Conservation (phyloP, 73 alveolate species). For the Uronychia setigera region DNA sequence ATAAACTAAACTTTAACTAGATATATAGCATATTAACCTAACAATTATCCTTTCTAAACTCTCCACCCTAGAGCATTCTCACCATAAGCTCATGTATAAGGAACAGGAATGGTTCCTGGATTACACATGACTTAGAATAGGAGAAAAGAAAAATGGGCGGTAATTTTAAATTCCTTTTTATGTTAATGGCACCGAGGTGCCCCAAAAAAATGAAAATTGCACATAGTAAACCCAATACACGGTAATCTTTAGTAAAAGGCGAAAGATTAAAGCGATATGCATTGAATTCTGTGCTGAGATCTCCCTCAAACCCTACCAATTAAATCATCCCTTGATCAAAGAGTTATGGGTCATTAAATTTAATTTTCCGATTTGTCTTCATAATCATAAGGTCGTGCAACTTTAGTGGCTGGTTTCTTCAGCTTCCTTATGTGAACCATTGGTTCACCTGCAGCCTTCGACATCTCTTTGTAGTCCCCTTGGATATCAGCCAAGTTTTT, state of each 20-base stretch:
- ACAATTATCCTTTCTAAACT: too few relatives aligned
- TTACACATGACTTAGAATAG: too few relatives aligned
- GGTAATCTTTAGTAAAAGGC: conserved; percentile 99
- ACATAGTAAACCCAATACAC: conserved; percentile 96
- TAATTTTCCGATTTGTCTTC: background rate
- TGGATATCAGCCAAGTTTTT: conserved; percentile 34
- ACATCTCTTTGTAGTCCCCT: conserved; percentile 29
- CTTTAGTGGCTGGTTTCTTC: conserved; percentile 4
- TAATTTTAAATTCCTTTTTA: background rate
- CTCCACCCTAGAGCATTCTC: too few relatives aligned
- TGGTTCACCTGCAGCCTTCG: conserved; percentile 38
- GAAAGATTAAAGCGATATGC: conserved; percentile 97
- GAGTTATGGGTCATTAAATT: background rate
- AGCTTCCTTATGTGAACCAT: conserved; percentile 34
- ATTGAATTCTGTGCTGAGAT: conserved; percentile 94
- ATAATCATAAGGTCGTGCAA: background rate
- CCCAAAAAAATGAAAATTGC: conserved; percentile 86
- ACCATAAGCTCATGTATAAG: too few relatives aligned
- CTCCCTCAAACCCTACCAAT: background rate
- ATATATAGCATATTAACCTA: too few relatives aligned
- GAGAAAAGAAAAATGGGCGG: too few relatives aligned
- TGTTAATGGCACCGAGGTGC: conserved; percentile 70
- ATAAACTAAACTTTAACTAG: too few relatives aligned
- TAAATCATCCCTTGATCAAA: background rate
- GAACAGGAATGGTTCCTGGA: too few relatives aligned